Base-by-base conservation (phyloP, 345 rosid genomes). In the Citropsis articulata region DNA sequence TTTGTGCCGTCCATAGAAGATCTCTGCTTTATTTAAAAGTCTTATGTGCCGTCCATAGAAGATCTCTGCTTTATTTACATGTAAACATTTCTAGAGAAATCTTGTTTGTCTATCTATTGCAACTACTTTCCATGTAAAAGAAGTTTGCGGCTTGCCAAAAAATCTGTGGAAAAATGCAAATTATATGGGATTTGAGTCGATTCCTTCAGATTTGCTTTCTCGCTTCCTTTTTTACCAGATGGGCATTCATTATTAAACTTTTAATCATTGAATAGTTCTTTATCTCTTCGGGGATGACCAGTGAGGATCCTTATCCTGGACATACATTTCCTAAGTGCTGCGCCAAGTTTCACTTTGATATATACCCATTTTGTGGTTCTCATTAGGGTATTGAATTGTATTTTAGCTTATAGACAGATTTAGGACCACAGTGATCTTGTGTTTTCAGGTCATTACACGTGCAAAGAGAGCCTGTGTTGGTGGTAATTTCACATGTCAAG, bases 401-500 rank as follows among this genome's bases (percentile, higher is more conserved):
- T 56, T 56, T 55, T 56, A 24, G 48, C 48, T 21, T 8, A 31
- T 35, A 2, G 31, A 30, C 56, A 10, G 64, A 14, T 66, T 35
- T 36, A 66, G 72, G 55, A 75, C 78, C 78, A 64, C 62, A 18
- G 14, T 28, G 62, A 65, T 75, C 8, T 9, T 62, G 78, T 63
- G 71, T 48, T 64, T 65, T 65, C 18, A 24, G 45, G 9, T 67
- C 64, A 16, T 33, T 66, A 35, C 72, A 33, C 67, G 72, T 66
- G 65, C 31, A 66, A 66, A 33, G 36, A 24, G 40, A 66, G 50
- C 50, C 78, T 64, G 6, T n/a, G 16, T 33, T 53, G 72, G 48
- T 55, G 56, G 31, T 76, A 76, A 19, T 55, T 50, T 66, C 78
- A 53, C 53, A 35, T 53, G 62, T 75, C 78, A 22, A 25, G 40